Evolutionary conservation across 2,329 filamentous ascomycete genomes (phyloP).

Genomic region (Aspergillus uvarum): DNA sequence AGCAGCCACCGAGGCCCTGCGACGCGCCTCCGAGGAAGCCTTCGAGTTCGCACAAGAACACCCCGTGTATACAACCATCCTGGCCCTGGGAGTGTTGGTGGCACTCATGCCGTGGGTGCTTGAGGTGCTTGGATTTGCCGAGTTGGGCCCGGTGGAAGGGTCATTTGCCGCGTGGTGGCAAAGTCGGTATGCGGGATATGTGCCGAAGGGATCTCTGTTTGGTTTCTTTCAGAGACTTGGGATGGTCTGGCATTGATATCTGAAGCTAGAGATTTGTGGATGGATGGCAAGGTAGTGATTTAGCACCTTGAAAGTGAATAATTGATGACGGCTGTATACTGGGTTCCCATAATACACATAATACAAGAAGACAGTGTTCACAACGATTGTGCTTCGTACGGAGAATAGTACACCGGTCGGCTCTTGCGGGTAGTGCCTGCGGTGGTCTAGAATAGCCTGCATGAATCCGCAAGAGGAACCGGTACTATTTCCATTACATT

Average conservation of each 20-base stretch:
- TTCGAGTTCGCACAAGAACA: constrained; percentile 24
- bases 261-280: too few relatives aligned
- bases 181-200: constrained; percentile 37
- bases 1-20: constrained; percentile 18
- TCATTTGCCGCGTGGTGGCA: constrained; percentile 46
- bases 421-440: neutral
- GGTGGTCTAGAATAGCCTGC: neutral
- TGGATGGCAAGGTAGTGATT: too few relatives aligned
- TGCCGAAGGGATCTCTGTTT: constrained; percentile 44
- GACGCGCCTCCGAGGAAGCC: constrained; percentile 16
- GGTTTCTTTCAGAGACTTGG: constrained; percentile 46
- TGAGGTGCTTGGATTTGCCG: constrained; percentile 28
- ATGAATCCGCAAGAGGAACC: neutral
- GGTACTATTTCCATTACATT: neutral
- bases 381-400: neutral
- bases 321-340: too few relatives aligned
- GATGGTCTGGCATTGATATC: constrained; percentile 31
- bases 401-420: neutral
- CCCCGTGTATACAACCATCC: constrained; percentile 23
- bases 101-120: constrained; percentile 27
- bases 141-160: constrained; percentile 26
- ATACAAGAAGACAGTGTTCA: neutral
- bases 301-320: too few relatives aligned
- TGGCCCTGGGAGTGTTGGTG: constrained; percentile 28
- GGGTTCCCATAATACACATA: too few relatives aligned